Base-by-base conservation (phyloP, 1,139 yeast species). In the Casaregolazyma lundiana region DNA sequence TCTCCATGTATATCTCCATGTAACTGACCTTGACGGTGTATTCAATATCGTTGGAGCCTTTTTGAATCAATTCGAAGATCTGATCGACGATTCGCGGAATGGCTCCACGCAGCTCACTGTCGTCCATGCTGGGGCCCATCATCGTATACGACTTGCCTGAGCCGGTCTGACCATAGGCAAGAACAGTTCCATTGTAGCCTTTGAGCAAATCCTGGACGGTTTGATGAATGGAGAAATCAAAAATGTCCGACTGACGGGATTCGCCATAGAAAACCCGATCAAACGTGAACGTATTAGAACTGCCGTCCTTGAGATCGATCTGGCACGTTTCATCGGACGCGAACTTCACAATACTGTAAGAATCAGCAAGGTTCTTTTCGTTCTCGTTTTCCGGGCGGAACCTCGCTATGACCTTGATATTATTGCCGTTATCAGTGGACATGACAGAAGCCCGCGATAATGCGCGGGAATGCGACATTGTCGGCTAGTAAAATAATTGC, bases 141-240 rank as follows among this genome's bases (percentile, higher is more conserved):
- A 89, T 84, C 2, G 96, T 84, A 60, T 79, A 80, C 0, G 95
- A 80, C 61, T 88, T 88, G 2, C 96, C 96, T 1, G 94, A 77
- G 0, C 95, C 94, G 0, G 95, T 84, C 61, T 86, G 96, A 6
- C 96, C 97, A 63, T 87, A 89, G 1, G 95, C 90, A 39, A 89
- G 67, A 0, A 89, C 82, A 0, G 96, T 81, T 17, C 94, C 92
- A 63, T 89, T 87, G 61, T 84, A 87, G 0, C 97, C 97, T 36
- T 75, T 72, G 52, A 87, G 73, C 35, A 87, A 71, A 54, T 84
- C 92, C 41, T 80, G 82, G 2, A 82, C 82, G 2, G 79, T 79
- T 38, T 73, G 77, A 40, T 67, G 62, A 13, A 84, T 73, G 1
- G 87, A 75, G 58, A 73, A 78, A 7, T 80, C 73, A 60, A 81